Evolutionary conservation across 2,329 filamentous ascomycete species (phyloP).

Genomic region (Xylariaceae sp.): DNA sequence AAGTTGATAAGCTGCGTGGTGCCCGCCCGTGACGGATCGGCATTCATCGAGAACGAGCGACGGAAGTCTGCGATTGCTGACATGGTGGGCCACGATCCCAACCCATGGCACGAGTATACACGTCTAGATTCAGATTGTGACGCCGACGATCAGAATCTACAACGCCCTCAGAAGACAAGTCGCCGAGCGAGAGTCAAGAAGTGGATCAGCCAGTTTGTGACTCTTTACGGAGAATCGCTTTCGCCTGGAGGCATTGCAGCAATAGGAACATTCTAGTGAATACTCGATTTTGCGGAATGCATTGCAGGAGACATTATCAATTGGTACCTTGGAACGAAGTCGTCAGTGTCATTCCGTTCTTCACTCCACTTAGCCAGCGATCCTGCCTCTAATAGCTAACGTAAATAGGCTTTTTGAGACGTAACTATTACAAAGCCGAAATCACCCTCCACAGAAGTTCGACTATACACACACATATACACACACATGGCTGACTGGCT

Average conservation of each 20-base stretch:
- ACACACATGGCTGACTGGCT: background rate
- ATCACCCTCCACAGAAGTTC: background rate
- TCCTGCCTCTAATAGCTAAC: background rate
- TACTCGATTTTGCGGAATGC: background rate
- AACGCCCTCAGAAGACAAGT: background rate
- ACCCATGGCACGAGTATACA: slow-evolving; percentile 8
- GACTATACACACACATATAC: background rate
- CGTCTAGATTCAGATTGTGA: slow-evolving; percentile 6
- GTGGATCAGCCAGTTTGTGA: background rate
- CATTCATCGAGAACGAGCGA: background rate
- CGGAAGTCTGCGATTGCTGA: background rate
- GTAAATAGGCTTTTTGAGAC: background rate
- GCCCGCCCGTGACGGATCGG: background rate
- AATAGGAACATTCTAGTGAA: background rate
- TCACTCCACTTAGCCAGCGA: background rate
- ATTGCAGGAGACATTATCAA: background rate
- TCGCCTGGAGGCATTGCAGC: background rate
- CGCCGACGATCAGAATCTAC: background rate
- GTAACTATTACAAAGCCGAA: background rate
- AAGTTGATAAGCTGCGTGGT: background rate
- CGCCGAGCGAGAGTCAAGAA: background rate
- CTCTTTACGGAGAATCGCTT: background rate
- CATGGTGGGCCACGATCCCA: background rate
- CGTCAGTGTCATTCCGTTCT: background rate
- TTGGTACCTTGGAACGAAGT: background rate